phyloP scores from a whole-genome alignment of 805 yeast genomes.

The Huiozyma sinensis region DNA sequence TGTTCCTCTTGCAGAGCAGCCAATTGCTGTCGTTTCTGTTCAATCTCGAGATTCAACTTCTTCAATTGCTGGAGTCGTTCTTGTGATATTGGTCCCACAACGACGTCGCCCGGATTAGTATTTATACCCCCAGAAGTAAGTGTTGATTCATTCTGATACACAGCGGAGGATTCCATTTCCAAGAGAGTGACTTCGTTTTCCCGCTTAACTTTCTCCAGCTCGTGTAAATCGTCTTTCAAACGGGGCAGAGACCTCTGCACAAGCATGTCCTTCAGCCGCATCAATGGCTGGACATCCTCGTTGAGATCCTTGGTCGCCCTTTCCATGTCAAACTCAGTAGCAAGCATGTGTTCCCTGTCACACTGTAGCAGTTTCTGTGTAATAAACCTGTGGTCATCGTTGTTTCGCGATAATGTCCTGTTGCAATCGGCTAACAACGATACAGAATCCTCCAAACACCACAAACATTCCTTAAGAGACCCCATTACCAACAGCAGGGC shows the following conservation, averaged over 20 bases:
- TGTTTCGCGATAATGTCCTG: constrained; percentile 9
- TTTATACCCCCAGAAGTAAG: no score
- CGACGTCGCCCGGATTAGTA: constrained; percentile 13
- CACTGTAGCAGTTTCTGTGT: constrained; percentile 18
- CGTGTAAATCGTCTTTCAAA: constrained; percentile 20
- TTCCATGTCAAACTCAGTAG: constrained; percentile 27
- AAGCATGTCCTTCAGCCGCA: constrained; percentile 19
- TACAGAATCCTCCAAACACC: constrained; percentile 15
- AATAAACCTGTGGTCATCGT: constrained; percentile 15
- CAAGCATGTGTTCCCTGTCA: constrained; percentile 20
- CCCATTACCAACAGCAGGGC: no score
- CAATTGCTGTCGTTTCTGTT: constrained; percentile 10
- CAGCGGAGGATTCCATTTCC: no score
- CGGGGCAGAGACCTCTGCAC: constrained; percentile 17
- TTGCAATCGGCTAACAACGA: constrained; percentile 15
- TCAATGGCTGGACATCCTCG: constrained; percentile 25
- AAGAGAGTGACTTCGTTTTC: constrained; percentile 19
- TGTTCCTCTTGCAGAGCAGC: background rate
- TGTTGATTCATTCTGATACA: no score
- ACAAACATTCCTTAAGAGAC: constrained; percentile 13
- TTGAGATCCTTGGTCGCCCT: constrained; percentile 24
- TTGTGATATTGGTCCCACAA: constrained; percentile 24
- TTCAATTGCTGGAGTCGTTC: constrained; percentile 24
- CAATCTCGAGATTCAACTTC: constrained; percentile 16
- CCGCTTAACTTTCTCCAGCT: constrained; percentile 22